phyloP scores from a whole-genome alignment of 371 early-diverging fungal genomes.

The Funneliformis caledonium region DNA sequence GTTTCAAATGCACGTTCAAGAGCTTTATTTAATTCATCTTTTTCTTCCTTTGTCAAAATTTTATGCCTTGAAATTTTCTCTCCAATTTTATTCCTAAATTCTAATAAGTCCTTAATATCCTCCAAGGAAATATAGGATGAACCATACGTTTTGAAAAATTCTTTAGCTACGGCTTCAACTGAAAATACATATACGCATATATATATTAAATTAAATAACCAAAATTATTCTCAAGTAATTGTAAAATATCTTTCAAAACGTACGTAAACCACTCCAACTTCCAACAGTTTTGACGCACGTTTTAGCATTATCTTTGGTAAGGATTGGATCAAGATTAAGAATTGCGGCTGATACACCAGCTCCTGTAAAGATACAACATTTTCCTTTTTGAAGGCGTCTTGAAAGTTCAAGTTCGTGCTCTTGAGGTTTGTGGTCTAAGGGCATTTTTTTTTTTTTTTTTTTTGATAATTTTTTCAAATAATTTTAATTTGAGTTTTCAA shows the following conservation, averaged over 20 bases:
- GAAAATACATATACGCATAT: not conserved
- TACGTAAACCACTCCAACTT: conserved; percentile 1
- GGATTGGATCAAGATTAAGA: not conserved
- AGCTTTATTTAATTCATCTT: not conserved
- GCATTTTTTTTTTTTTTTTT: not conserved
- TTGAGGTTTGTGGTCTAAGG: not conserved
- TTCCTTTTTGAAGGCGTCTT: not conserved
- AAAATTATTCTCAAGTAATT: not conserved
- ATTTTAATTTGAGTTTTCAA: too few species aligned
- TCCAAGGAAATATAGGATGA: not conserved
- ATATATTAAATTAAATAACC: not conserved
- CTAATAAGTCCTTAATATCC: not conserved
- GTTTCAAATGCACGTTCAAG: not conserved
- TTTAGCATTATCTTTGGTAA: not conserved
- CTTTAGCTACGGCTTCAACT: not conserved
- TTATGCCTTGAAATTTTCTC: not conserved
- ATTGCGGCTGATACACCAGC: not conserved
- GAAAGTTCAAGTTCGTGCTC: not conserved
- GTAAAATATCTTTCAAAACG: not conserved
- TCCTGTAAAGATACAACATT: not conserved
- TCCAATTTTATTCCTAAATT: not conserved
- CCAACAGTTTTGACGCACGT: not conserved
- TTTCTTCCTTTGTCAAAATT: not conserved
- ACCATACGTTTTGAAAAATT: not conserved
- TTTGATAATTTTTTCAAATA: not conserved